These are phyloP conservation scores for Paramecium primaurelia DNA, from an alignment of 73 alveolate species.

Conservation along the genomic window DNA sequence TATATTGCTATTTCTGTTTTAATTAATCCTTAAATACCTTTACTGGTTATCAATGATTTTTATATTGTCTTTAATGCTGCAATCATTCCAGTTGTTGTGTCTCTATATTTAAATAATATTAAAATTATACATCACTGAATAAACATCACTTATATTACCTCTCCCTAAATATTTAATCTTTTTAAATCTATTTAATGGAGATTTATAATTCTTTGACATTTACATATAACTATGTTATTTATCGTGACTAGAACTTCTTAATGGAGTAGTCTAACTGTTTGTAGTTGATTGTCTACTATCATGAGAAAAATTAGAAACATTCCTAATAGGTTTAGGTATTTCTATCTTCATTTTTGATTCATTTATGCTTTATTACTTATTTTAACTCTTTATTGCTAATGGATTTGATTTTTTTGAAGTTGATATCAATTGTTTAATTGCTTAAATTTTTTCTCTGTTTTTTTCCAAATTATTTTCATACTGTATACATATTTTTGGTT, in stretches of 20 bases:
- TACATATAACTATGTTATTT: background rate
- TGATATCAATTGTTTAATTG: background rate
- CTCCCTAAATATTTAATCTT: slow-evolving; percentile 34
- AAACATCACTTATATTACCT: slow-evolving; percentile 41
- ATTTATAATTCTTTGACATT: background rate
- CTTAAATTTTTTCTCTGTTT: background rate
- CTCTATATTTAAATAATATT: background rate
- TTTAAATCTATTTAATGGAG: slow-evolving; percentile 32
- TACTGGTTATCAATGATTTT: background rate
- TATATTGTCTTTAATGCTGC: slow-evolving; percentile 2
- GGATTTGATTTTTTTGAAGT: background rate
- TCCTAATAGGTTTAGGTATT: background rate
- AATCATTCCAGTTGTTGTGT: slow-evolving; percentile 4
- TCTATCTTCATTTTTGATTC: background rate
- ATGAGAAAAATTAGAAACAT: background rate
- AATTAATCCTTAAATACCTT: background rate
- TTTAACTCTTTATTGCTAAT: background rate
- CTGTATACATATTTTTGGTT: background rate
- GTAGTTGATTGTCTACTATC: background rate
- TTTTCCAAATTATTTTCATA: background rate
- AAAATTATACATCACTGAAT: background rate
- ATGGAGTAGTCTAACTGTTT: background rate
- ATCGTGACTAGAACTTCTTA: background rate
- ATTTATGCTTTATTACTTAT: background rate
- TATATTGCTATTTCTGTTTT: background rate